Evolutionary conservation across 768 basidiomycete genomes (phyloP).

Genomic region (Scleroderma bovista): DNA sequence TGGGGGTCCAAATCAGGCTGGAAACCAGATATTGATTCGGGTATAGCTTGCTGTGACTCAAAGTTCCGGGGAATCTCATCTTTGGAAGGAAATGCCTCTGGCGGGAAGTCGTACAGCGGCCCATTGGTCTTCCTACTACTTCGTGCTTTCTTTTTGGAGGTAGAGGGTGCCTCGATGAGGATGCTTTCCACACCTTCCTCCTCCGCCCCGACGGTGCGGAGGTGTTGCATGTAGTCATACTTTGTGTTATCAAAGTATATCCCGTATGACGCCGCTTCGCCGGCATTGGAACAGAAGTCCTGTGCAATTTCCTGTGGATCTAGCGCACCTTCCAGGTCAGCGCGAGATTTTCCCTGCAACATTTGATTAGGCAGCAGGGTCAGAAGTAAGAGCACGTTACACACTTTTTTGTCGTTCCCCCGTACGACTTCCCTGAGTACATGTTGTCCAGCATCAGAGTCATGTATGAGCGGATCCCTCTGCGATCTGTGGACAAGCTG

Average conservation of each 20-base stretch:
- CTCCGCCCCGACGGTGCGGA: conserved; percentile 68
- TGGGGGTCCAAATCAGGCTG: conserved; percentile 97
- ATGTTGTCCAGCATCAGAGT: conserved; percentile 80
- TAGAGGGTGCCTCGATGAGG: conserved; percentile 68
- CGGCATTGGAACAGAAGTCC: conserved; percentile 53
- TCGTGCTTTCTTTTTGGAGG: conserved; percentile 31
- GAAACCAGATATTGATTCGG: conserved; percentile 79
- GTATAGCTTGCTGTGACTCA: conserved; percentile 74
- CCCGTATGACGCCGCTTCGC: conserved; percentile 87
- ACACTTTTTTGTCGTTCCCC: conserved; percentile 65
- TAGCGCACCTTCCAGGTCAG: conserved; percentile 66
- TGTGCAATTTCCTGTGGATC: conserved; percentile 42
- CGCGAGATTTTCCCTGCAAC: conserved; percentile 69
- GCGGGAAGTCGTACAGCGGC: conserved; percentile 54
- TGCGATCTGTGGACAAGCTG: conserved; percentile 97
- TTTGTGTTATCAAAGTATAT: conserved; percentile 93
- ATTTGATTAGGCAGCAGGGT: conserved; percentile 11
- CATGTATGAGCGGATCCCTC: conserved; percentile 91
- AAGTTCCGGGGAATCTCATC: conserved; percentile 70
- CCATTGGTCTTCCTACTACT: conserved; percentile 37
- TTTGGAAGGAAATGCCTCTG: conserved; percentile 67
- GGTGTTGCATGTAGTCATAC: conserved; percentile 98
- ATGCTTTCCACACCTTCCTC: conserved; percentile 80
- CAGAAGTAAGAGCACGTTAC: not conserved
- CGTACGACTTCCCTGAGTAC: conserved; percentile 84